Conservation (phyloP, 2,329 filamentous ascomycete genomes). For the Paramyrothecium roridum region DNA sequence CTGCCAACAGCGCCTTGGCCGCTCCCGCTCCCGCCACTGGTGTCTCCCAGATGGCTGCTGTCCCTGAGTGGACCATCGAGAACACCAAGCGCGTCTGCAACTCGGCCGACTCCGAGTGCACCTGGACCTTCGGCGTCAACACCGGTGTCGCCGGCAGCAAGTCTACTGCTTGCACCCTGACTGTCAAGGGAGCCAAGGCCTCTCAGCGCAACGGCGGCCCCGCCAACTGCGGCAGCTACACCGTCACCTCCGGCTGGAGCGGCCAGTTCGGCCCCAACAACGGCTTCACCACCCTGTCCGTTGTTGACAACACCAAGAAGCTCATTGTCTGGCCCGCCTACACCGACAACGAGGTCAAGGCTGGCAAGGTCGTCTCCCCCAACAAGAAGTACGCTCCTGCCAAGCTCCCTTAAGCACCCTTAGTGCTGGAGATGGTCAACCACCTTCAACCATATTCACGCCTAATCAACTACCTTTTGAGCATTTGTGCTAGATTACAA, state of each 20-base stretch:
- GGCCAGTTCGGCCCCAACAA: constrained; percentile 49
- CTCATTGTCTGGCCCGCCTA: constrained; percentile 52
- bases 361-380: constrained; percentile 42
- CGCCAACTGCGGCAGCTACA: constrained; percentile 44
- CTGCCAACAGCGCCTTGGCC: constrained; percentile 25
- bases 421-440: not conserved
- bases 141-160: constrained; percentile 35
- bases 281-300: constrained; percentile 52
- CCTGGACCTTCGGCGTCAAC: constrained; percentile 41
- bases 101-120: constrained; percentile 33
- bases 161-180: constrained; percentile 13
- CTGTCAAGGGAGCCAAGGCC: constrained; percentile 28
- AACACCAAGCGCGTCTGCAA: constrained; percentile 37
- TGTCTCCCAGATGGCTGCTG: constrained; percentile 37
- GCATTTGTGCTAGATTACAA: not conserved
- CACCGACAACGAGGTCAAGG: constrained; percentile 45
- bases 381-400: constrained; percentile 43
- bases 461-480: not conserved
- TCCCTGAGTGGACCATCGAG: constrained; percentile 39
- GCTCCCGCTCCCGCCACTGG: constrained; percentile 26
- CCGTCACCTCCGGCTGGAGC: constrained; percentile 52
- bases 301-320: constrained; percentile 38
- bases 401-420: constrained; percentile 8
- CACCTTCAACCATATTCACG: not conserved
- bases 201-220: constrained; percentile 34